Percentiles rank a stretch among this genome's conserved stretches.
Conservation (phyloP, 306 rosid species). For the Rosa chinensis region DNA sequence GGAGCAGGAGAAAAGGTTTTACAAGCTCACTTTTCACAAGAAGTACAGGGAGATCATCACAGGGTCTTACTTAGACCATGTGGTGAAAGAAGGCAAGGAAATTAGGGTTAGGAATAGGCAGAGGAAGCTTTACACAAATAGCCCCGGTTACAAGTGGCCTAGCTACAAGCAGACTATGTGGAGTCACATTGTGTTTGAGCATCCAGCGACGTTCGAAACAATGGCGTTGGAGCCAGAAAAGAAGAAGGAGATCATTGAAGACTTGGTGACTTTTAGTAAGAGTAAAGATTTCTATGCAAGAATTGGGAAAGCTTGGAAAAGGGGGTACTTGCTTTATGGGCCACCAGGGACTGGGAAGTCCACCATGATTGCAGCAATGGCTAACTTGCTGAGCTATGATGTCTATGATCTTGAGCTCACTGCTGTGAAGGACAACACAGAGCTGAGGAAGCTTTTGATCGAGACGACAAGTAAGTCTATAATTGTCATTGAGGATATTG, state of each 20-base stretch:
- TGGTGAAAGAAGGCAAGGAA: conserved; percentile 71
- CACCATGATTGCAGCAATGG: conserved; percentile 88
- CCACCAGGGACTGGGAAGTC: conserved; percentile 89
- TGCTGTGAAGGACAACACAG: conserved; percentile 88
- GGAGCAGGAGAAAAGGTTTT: conserved; percentile 68
- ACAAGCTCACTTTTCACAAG: conserved; percentile 59
- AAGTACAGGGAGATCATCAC: conserved; percentile 55
- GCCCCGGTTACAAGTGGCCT: conserved; percentile 82
- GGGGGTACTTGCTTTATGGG: conserved; percentile 71
- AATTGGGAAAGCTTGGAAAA: conserved; percentile 87
- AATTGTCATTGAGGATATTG: conserved; percentile 87
- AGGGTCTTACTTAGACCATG: conserved; percentile 58
- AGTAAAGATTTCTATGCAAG: conserved; percentile 76
- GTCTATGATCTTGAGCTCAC: conserved; percentile 88
- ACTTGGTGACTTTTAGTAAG: conserved; percentile 67
- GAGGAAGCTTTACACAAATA: conserved; percentile 75
- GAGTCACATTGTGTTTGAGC: conserved; percentile 91
- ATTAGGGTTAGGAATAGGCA: conserved; percentile 64
- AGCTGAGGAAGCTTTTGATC: conserved; percentile 77
- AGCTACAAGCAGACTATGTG: conserved; percentile 76
- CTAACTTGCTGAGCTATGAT: conserved; percentile 69
- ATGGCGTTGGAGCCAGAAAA: conserved; percentile 74
- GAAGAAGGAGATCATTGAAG: conserved; percentile 73
- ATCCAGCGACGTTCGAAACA: conserved; percentile 81
- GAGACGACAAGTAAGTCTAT: conserved; percentile 84